Base-by-base conservation (phyloP, 2,329 filamentous ascomycete genomes). In the Rhynchosporium graminicola region DNA sequence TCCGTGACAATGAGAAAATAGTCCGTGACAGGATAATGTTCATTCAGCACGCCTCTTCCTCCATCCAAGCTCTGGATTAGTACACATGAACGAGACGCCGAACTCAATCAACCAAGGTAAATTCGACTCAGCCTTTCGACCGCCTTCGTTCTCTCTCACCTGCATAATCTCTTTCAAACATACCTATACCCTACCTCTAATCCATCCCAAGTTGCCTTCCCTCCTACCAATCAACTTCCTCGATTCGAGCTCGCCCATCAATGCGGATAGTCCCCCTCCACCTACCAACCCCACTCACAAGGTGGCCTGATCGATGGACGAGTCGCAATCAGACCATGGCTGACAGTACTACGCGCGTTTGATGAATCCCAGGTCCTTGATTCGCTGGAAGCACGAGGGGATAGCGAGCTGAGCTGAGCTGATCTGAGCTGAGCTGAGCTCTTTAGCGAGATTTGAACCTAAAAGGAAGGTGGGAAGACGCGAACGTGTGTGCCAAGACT, bases 31-130 rank as follows among this genome's bases (percentile, higher is more conserved):
- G 9, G 15, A 52, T 33, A 26, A 8, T 29, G 46, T 5, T 8
- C 7, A 33, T 52, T 52, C 50, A 52, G 50, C 50, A 52, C 50
- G 50, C 50, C 50, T 52, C 50, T 38, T 38, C 31, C 31, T 20
- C 29, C n/a, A 31, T 48, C 45, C 28, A 4, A 46, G 6, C 45
- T 28, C 46, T 47, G 15, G 13, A 6, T 43, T n/a, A n/a, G 42
- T 15, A 3, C 15, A 26, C 15, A 20, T 46, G 28, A 46, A 46
- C 20, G 15, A 51, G 29, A 51, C 29, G 48, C 48, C 47, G 47
- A 50, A 15, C 26, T 15, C 29, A 50, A 50, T 29, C 33, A 28
- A 31, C 46, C 15, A 13, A 33, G 5, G 10, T 43, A 4, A 33
- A 36, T n/a, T 51, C 28, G 36, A 38, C 50, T 52, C 50, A 52